Percentiles rank a stretch among this genome's conserved stretches.
Evolutionary conservation across 163 green algal species (phyloP).

Genomic region (Chlamydomonas reinhardtii): DNA sequence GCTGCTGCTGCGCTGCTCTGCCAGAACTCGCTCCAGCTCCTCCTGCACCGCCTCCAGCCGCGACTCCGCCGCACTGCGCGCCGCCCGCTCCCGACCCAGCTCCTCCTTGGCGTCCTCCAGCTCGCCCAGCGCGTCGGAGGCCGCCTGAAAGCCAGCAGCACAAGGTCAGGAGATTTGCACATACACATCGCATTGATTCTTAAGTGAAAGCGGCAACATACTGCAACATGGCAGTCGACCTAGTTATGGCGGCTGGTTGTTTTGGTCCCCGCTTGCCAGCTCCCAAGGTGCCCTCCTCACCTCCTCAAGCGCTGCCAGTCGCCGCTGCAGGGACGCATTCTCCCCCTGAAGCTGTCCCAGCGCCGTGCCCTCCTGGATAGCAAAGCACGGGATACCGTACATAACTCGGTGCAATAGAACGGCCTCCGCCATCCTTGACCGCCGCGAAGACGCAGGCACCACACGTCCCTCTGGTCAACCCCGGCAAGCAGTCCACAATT

Average conservation of each 20-base stretch:
- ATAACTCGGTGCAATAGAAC: too few species aligned
- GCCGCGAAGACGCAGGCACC: too few species aligned
- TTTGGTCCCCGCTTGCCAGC: neutral
- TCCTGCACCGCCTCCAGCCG: conserved; percentile 24
- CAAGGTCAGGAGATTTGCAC: neutral
- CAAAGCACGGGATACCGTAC: too few species aligned
- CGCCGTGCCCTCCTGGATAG: neutral
- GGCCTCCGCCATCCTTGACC: too few species aligned
- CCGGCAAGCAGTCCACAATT: too few species aligned
- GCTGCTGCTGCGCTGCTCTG: neutral
- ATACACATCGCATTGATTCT: too few species aligned
- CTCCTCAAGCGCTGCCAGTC: conserved; percentile 20
- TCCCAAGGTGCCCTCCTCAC: neutral
- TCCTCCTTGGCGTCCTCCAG: conserved; percentile 46
- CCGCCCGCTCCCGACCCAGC: conserved; percentile 10
- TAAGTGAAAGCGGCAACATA: too few species aligned
- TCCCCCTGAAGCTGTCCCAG: conserved; percentile 1
- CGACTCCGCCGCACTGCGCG: conserved; percentile 1
- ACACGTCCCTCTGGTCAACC: too few species aligned
- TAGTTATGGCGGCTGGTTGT: too few species aligned
- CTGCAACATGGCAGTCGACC: too few species aligned
- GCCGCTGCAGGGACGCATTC: conserved; percentile 2
- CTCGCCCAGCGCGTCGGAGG: conserved; percentile 35
- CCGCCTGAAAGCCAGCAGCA: neutral
- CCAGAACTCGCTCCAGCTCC: conserved; percentile 6